A percentile compares a stretch with the other conserved stretches of the same genome.
These are phyloP conservation scores for Fermentozyma sake DNA, from an alignment of 1,139 yeast species.

Conservation along the genomic window DNA sequence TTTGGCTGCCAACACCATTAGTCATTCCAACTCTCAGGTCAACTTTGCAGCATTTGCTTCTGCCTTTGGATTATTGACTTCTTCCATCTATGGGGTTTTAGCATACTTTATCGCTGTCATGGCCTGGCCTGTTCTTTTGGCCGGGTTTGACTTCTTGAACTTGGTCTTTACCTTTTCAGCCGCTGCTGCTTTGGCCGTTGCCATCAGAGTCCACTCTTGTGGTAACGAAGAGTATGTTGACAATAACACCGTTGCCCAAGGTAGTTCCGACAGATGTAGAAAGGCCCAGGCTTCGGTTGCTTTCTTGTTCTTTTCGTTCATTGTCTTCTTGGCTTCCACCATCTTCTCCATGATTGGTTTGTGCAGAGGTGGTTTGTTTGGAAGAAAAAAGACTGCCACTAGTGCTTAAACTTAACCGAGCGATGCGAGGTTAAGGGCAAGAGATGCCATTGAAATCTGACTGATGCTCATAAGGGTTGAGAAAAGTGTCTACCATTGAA, in stretches of 20 bases:
- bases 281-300: conserved; percentile 90
- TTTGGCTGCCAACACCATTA: conserved; percentile 63
- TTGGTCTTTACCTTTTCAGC: conserved; percentile 90
- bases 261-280: conserved; percentile 81
- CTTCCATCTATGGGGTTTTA: conserved; percentile 70
- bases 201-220: conserved; percentile 84
- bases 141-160: conserved; percentile 78
- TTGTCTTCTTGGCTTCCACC: conserved; percentile 66
- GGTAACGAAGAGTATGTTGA: conserved; percentile 59
- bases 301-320: conserved; percentile 84
- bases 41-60: conserved; percentile 85
- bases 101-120: conserved; percentile 76
- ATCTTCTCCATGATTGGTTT: conserved; percentile 58
- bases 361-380: conserved; percentile 71
- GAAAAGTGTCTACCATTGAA: too few species aligned
- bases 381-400: conserved; percentile 37
- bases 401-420: too few species aligned
- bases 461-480: too few species aligned
- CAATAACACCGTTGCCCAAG: conserved; percentile 67
- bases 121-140: conserved; percentile 82
- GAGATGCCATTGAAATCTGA: too few species aligned
- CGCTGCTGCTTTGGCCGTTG: conserved; percentile 91
- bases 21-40: conserved; percentile 69
- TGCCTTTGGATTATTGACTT: conserved; percentile 78
- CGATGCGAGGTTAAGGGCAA: too few species aligned